phyloP scores from a whole-genome alignment of 768 basidiomycete species.

The Mycena leptocephala region DNA sequence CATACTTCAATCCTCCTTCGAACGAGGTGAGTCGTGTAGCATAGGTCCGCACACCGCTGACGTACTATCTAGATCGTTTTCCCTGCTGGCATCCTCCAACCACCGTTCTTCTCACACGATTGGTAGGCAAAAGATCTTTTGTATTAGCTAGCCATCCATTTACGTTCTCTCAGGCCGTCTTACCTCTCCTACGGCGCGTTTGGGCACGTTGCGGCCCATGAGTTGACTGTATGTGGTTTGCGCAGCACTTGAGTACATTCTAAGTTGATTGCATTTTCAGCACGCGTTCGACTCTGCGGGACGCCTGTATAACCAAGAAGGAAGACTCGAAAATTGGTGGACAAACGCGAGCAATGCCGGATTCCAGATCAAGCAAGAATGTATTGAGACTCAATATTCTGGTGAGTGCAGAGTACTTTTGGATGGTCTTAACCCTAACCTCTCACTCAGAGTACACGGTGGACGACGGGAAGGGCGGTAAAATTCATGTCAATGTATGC shows the following conservation, averaged over 20 bases:
- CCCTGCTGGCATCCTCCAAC: slow-evolving; percentile 95
- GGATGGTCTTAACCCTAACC: slow-evolving; percentile 4
- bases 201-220: slow-evolving; percentile 93
- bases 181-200: slow-evolving; percentile 95
- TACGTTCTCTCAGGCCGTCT: slow-evolving; percentile 72
- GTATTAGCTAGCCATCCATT: slow-evolving; percentile 23
- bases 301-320: slow-evolving; percentile 91
- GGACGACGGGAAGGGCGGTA: slow-evolving; percentile 88
- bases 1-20: slow-evolving; percentile 89
- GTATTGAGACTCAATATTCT: slow-evolving; percentile 95
- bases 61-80: slow-evolving; percentile 81
- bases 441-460: slow-evolving; percentile 80
- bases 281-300: slow-evolving; percentile 95
- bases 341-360: slow-evolving; percentile 88
- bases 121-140: slow-evolving; percentile 65
- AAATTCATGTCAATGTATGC: slow-evolving; percentile 86
- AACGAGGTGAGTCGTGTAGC: slow-evolving; percentile 75
- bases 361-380: slow-evolving; percentile 88
- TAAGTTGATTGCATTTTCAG: slow-evolving; percentile 52
- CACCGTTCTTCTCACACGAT: slow-evolving; percentile 89
- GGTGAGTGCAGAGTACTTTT: slow-evolving; percentile 54
- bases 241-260: background rate
- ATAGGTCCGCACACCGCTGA: background rate
- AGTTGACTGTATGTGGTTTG: slow-evolving; percentile 78
- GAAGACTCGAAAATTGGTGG: slow-evolving; percentile 95